Percentiles rank a stretch among this genome's conserved stretches.
Evolutionary conservation across 306 rosid genomes (phyloP).

Genomic region (Inga laurina): DNA sequence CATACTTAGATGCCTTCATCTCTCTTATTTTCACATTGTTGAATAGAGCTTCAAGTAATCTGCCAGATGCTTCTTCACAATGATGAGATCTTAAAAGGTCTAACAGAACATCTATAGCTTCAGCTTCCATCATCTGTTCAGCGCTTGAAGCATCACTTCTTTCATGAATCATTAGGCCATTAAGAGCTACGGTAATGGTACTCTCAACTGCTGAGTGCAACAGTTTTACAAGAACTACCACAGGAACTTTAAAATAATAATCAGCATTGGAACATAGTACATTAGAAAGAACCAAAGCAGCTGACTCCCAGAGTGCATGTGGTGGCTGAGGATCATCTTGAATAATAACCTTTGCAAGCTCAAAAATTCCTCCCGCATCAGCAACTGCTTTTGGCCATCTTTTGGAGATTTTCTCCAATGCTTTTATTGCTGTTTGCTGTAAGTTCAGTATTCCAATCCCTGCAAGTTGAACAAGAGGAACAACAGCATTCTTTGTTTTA

Average conservation of each 20-base stretch:
- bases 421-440: slow-evolving; percentile 91
- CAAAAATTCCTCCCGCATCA: slow-evolving; percentile 95
- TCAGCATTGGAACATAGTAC: slow-evolving; percentile 71
- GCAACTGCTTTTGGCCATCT: slow-evolving; percentile 98
- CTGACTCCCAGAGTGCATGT: slow-evolving; percentile 89
- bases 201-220: slow-evolving; percentile 79
- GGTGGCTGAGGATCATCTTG: slow-evolving; percentile 99
- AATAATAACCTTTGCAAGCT: slow-evolving; percentile 91
- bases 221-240: slow-evolving; percentile 91
- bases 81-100: slow-evolving; percentile 93
- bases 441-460: slow-evolving; percentile 95
- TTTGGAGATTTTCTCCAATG: slow-evolving; percentile 84
- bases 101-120: slow-evolving; percentile 77
- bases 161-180: slow-evolving; percentile 77
- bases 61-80: slow-evolving; percentile 89
- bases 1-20: slow-evolving; percentile 88
- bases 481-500: slow-evolving; percentile 88
- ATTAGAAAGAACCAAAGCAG: slow-evolving; percentile 92
- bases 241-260: slow-evolving; percentile 91
- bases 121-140: slow-evolving; percentile 91
- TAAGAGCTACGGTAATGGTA: slow-evolving; percentile 77
- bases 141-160: slow-evolving; percentile 76
- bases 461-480: slow-evolving; percentile 96
- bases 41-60: slow-evolving; percentile 84
- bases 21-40: slow-evolving; percentile 88